phyloP scores from a whole-genome alignment of 768 basidiomycete genomes.

The Polyporus arcularius region DNA sequence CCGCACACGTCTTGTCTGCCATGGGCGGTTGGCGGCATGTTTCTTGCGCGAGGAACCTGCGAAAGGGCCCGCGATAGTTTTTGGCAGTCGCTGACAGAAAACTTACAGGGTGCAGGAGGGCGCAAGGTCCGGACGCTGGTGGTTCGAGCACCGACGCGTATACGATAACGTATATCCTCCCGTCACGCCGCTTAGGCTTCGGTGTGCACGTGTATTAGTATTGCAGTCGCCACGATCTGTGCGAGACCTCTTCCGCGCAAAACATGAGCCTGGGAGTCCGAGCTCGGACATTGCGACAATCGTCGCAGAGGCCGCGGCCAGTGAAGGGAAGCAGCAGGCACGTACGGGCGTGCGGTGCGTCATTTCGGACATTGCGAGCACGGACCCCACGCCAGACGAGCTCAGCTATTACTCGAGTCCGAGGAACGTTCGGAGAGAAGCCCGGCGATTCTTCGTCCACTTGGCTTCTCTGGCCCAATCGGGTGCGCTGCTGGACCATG shows the following conservation, averaged over 20 bases:
- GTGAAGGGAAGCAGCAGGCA: no score
- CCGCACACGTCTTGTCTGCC: background rate
- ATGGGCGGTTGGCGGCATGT: background rate
- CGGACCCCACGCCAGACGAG: background rate
- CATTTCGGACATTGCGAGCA: background rate
- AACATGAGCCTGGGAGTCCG: background rate
- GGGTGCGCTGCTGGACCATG: background rate
- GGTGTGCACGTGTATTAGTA: background rate
- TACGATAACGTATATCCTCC: background rate
- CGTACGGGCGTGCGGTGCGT: no score
- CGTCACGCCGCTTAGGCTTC: no score
- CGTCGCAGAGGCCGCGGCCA: no score
- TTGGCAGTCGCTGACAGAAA: constrained; percentile 7
- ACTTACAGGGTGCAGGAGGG: constrained; percentile 15
- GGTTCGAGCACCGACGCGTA: background rate
- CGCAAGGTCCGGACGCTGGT: background rate
- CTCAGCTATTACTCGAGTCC: constrained; percentile 7
- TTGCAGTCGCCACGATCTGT: no score
- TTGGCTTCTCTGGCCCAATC: background rate
- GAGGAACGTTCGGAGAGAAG: constrained; percentile 21
- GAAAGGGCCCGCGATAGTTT: background rate
- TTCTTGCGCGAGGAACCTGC: background rate
- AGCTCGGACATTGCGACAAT: background rate
- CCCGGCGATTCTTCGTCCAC: background rate
- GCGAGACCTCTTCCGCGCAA: background rate